These are phyloP conservation scores for Rhododendron henanense DNA, from an alignment of 148 eudicot species.

Conservation along the genomic window DNA sequence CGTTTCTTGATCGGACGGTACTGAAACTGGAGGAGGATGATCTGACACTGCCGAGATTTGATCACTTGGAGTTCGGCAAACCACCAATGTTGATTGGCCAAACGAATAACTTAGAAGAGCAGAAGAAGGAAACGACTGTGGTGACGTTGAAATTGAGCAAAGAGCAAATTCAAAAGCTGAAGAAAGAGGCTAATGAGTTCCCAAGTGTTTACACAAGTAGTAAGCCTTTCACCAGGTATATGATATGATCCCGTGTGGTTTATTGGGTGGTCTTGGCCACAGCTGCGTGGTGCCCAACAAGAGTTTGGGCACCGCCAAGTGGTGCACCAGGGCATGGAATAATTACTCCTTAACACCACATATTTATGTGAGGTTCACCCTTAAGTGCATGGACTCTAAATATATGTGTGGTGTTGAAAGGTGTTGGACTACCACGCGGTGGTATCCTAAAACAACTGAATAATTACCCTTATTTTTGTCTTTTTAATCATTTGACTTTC, in stretches of 20 bases:
- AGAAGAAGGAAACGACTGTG: constrained; percentile 7
- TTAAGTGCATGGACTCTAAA: too few species aligned
- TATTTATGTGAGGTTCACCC: too few species aligned
- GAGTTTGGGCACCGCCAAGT: too few species aligned
- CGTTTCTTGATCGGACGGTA: constrained; percentile 24
- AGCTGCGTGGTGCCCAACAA: too few species aligned
- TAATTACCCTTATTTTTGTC: too few species aligned
- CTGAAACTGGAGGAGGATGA: constrained; percentile 17
- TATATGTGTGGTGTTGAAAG: too few species aligned
- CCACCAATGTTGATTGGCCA: constrained; percentile 18
- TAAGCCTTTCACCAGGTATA: neutral
- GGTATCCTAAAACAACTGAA: too few species aligned
- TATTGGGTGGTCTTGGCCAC: too few species aligned
- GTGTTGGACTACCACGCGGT: accelerated
- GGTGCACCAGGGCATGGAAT: too few species aligned
- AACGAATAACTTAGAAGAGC: constrained; percentile 6
- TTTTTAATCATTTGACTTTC: too few species aligned
- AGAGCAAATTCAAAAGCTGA: neutral
- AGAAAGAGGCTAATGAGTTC: neutral
- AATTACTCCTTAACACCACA: too few species aligned
- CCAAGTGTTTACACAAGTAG: neutral
- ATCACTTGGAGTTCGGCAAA: constrained; percentile 5
- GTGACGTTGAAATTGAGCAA: neutral
- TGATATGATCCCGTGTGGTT: too few species aligned
- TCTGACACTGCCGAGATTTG: neutral